phyloP scores from a whole-genome alignment of 1,284 basidiomycete genomes.

The Marasmius fiardii region DNA sequence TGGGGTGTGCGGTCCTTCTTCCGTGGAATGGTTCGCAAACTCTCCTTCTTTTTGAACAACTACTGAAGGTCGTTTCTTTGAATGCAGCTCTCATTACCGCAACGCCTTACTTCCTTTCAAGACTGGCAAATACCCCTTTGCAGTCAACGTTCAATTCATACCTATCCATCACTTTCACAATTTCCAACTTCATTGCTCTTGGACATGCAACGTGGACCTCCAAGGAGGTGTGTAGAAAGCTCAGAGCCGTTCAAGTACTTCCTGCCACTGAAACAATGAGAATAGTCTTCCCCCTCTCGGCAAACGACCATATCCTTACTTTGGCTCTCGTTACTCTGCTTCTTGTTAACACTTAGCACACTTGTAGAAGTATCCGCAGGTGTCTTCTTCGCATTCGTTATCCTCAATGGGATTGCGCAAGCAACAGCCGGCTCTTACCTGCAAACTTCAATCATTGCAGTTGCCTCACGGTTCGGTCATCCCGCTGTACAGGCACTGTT shows the following conservation, averaged over 20 bases:
- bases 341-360: slow-evolving; percentile 59
- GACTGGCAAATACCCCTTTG: slow-evolving; percentile 53
- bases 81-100: slow-evolving; percentile 73
- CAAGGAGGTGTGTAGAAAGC: slow-evolving; percentile 48
- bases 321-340: slow-evolving; percentile 44
- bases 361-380: slow-evolving; percentile 49
- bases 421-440: slow-evolving; percentile 63
- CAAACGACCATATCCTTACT: slow-evolving; percentile 44
- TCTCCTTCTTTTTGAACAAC: slow-evolving; percentile 5
- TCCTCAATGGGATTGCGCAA: slow-evolving; percentile 54
- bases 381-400: slow-evolving; percentile 60
- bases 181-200: slow-evolving; percentile 64
- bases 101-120: slow-evolving; percentile 69
- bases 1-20: slow-evolving; percentile 69
- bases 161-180: slow-evolving; percentile 60
- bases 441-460: slow-evolving; percentile 64
- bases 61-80: slow-evolving; percentile 4
- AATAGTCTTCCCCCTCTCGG: slow-evolving; percentile 41
- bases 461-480: slow-evolving; percentile 72
- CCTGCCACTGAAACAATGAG: slow-evolving; percentile 6
- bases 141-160: slow-evolving; percentile 67
- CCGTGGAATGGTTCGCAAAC: slow-evolving; percentile 72
- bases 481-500: slow-evolving; percentile 65
- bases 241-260: no score
- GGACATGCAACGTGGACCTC: slow-evolving; percentile 67